Evolutionary conservation across 2,329 filamentous ascomycete genomes (phyloP).

Genomic region (Alternaria rosae): DNA sequence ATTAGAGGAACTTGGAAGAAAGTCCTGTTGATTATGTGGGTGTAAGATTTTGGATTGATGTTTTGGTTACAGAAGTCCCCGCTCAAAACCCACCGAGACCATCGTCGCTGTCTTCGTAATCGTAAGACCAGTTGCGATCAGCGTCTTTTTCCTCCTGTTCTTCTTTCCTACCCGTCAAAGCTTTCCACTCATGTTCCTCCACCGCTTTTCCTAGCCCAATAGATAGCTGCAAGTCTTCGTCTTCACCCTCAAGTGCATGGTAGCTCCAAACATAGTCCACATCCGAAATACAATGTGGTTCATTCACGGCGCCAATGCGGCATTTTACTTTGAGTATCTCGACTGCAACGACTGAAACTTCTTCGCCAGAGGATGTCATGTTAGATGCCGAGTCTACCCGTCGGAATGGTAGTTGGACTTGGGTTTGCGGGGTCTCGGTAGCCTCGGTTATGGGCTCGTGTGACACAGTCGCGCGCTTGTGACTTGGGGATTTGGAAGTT

Average conservation of each 20-base stretch:
- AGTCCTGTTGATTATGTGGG: neutral
- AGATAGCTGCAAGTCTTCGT: constrained; percentile 32
- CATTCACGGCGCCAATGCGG: constrained; percentile 28
- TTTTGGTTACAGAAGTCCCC: neutral
- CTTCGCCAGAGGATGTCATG: constrained; percentile 9
- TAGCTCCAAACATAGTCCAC: constrained; percentile 40
- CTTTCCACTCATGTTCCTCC: constrained; percentile 25
- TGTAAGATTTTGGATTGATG: neutral
- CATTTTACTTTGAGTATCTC: constrained; percentile 38
- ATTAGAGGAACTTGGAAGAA: neutral
- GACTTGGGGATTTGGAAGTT: constrained; percentile 44
- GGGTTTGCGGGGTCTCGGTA: constrained; percentile 1
- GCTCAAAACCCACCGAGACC: constrained; percentile 11
- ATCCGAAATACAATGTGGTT: constrained; percentile 39
- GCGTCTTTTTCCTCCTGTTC: constrained; percentile 17
- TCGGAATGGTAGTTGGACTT: constrained; percentile 22
- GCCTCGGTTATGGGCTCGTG: constrained; percentile 3
- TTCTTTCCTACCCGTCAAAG: constrained; percentile 27
- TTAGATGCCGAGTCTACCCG: constrained; percentile 33
- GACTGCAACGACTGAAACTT: constrained; percentile 25
- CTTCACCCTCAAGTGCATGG: constrained; percentile 25
- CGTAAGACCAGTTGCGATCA: constrained; percentile 1
- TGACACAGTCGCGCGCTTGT: neutral
- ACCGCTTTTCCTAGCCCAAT: constrained; percentile 38
- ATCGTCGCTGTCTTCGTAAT: constrained; percentile 6